Conservation (phyloP, 495 filamentous ascomycete genomes). For the Penicillium cosmopolitanum region DNA sequence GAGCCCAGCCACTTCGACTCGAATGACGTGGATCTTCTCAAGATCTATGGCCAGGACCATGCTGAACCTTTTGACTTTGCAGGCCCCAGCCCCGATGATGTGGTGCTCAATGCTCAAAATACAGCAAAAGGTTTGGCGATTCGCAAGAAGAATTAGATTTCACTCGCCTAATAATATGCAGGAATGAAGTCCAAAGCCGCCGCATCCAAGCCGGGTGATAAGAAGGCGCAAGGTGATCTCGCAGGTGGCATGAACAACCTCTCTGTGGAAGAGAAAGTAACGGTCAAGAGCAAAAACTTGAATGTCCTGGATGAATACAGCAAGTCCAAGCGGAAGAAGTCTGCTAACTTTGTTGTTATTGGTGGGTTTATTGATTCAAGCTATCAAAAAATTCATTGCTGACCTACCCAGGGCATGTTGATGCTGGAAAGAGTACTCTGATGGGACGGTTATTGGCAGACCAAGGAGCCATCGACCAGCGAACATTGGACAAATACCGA, state of each 20-base stretch:
- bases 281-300: conserved; percentile 81
- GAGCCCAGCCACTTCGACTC: conserved; percentile 45
- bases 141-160: conserved; percentile 46
- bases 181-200: conserved; percentile 53
- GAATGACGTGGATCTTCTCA: conserved; percentile 52
- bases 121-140: conserved; percentile 76
- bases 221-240: conserved; percentile 45
- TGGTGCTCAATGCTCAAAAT: conserved; percentile 82
- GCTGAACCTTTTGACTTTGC: conserved; percentile 70
- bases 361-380: conserved; percentile 52
- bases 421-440: conserved; percentile 95
- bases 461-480: conserved; percentile 80
- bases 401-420: conserved; percentile 75
- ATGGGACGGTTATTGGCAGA: conserved; percentile 96
- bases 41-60: conserved; percentile 51
- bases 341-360: conserved; percentile 94
- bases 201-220: conserved; percentile 42
- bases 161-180: conserved; percentile 46
- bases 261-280: conserved; percentile 69
- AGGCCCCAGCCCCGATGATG: conserved; percentile 92
- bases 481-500: conserved; percentile 84
- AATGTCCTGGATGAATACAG: conserved; percentile 83
- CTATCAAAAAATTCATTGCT: conserved; percentile 7
- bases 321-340: conserved; percentile 74
- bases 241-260: conserved; percentile 59